Evolutionary conservation across 345 rosid species (phyloP), one percentile per base, ranked within the genome.

Genomic region (Syzygium aromaticum): DNA sequence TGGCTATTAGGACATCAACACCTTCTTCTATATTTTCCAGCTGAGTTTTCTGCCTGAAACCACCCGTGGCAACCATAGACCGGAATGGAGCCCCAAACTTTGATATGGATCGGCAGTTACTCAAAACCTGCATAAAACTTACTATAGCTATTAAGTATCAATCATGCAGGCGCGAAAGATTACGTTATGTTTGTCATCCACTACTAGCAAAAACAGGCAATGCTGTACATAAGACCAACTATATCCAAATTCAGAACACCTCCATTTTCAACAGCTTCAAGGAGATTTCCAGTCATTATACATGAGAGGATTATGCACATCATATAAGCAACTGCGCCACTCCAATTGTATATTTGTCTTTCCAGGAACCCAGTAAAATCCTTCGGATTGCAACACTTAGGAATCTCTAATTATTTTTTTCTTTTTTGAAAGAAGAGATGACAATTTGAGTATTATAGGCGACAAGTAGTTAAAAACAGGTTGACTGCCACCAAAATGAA

Each of bases 11-110:
- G 86, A 97, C 94, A 89, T 96, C 98, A 40, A 94, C 94, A 59
- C 96, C 98, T 88, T 92, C 95, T 89, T 95, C 93, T 67, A 97
- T 92, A 90, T 89, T 95, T 92, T 97, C 98, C 85, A 94, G 89
- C 90, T 97, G 99, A 61, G 99, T 96, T 91, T 91, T 95, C 90
- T 96, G 99, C 84, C 92, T 92, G 94, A 95, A 96, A 85, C 99
- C 99, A 87, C 98, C 99, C 0, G 98, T 97, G 87, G 92, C 96
- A 86, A 94, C 96, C 96, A 96, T 93, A 85, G 99, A 97, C 85
- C 98, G 96, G 87, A 97, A 96, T 7, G 98, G 98, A 89, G 95
- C 96, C 87, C 99, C 99, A 88, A 51, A 94, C 86, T 92, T 97
- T 25, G 99, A 96, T 86, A 97, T 89, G 86, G 93, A 90, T 54